phyloP scores from a whole-genome alignment of 345 rosid species.

The Pistacia integerrima region DNA sequence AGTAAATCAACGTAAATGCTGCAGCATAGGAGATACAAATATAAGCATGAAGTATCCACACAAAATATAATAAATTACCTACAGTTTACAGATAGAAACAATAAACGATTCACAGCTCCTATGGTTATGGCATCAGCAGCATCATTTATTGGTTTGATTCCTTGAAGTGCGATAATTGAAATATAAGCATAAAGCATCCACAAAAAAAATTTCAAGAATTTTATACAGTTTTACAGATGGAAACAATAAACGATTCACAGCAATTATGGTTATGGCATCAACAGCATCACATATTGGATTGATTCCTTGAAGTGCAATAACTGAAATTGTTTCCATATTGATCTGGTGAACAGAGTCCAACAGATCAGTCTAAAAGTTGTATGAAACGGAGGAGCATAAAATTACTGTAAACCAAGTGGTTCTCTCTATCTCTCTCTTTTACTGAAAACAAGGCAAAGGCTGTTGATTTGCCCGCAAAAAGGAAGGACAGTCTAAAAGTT shows the following conservation, averaged over 20 bases:
- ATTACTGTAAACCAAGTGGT: too few species aligned
- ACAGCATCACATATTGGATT: neutral
- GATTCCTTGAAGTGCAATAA: neutral
- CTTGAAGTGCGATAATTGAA: neutral
- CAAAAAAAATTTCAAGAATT: neutral
- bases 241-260: neutral
- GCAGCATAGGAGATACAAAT: neutral
- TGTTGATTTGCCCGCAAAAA: too few species aligned
- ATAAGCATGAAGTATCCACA: neutral
- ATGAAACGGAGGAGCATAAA: too few species aligned
- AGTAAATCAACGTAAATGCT: conserved; percentile 5
- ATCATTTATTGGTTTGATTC: neutral
- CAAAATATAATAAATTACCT: neutral
- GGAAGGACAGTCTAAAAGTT: too few species aligned
- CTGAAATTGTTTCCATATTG: neutral
- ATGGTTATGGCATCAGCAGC: neutral
- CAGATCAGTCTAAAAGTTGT: too few species aligned
- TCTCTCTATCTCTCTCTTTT: too few species aligned
- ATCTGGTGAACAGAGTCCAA: too few species aligned
- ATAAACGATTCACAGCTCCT: neutral
- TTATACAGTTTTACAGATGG: neutral
- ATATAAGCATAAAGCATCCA: neutral
- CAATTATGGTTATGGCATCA: neutral
- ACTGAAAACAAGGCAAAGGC: too few species aligned
- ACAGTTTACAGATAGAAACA: neutral